A percentile compares a stretch with the other conserved stretches of the same genome.
These are phyloP conservation scores for Dryas alaskensis DNA, from an alignment of 306 rosid species.

Conservation along the genomic window DNA sequence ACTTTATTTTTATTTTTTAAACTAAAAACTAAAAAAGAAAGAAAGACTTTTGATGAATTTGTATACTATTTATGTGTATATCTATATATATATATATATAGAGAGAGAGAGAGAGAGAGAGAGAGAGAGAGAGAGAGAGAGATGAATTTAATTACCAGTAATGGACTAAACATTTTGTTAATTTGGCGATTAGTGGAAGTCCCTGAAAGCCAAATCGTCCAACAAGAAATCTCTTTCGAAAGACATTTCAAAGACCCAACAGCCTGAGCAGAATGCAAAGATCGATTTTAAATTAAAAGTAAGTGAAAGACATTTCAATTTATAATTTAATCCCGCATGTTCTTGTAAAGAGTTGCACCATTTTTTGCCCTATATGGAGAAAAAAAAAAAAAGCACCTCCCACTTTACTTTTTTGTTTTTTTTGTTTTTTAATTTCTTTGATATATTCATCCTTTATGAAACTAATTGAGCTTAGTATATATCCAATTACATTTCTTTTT, in stretches of 20 bases:
- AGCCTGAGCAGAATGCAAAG: not conserved
- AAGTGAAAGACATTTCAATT: not conserved
- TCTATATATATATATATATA: too few relatives aligned
- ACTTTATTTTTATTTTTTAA: too few relatives aligned
- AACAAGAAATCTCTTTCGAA: slow-evolving; percentile 27
- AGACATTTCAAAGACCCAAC: not conserved
- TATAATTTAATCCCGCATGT: slow-evolving; percentile 9
- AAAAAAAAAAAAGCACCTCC: not conserved
- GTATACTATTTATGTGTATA: too few relatives aligned
- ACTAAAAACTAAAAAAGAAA: too few relatives aligned
- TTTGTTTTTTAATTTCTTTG: not conserved
- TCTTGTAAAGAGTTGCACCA: not conserved
- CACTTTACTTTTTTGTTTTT: not conserved
- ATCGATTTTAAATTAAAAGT: not conserved
- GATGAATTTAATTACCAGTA: not conserved
- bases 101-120: too few relatives aligned
- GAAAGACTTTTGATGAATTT: too few relatives aligned
- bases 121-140: too few relatives aligned
- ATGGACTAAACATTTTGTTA: slow-evolving; percentile 6
- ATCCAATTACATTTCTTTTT: not conserved
- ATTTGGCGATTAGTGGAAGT: slow-evolving; percentile 18
- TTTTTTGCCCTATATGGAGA: not conserved
- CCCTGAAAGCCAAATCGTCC: slow-evolving; percentile 16
- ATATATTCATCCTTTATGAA: not conserved
- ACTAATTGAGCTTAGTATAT: not conserved